These are phyloP conservation scores for Cajanus cajan DNA, from an alignment of 306 rosid species.

Conservation along the genomic window DNA sequence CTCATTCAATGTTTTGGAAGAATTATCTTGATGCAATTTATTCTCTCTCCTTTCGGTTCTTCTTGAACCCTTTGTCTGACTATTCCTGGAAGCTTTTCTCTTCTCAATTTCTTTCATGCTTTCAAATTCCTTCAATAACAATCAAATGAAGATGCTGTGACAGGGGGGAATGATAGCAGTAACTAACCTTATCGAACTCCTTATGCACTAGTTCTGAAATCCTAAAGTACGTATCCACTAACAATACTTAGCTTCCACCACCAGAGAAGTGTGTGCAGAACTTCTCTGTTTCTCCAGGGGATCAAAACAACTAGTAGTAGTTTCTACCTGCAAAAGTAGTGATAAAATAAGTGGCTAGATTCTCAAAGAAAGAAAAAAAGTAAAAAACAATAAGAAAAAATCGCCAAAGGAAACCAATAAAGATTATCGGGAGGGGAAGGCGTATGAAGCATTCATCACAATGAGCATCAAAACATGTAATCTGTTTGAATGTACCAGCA, in stretches of 20 bases:
- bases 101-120: constrained; percentile 76
- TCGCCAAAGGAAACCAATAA: constrained; percentile 6
- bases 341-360: background rate
- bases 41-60: constrained; percentile 58
- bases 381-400: background rate
- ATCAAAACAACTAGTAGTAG: background rate
- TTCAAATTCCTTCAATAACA: constrained; percentile 38
- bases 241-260: constrained; percentile 21
- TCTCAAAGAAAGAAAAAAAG: too few species aligned
- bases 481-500: background rate
- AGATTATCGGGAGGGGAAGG: background rate
- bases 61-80: constrained; percentile 54
- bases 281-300: constrained; percentile 17
- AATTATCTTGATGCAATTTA: constrained; percentile 50
- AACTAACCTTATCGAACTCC: constrained; percentile 29
- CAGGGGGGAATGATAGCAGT: constrained; percentile 28
- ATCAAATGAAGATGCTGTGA: constrained; percentile 33
- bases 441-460: constrained; percentile 24
- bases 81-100: constrained; percentile 55
- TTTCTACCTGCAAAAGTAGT: constrained; percentile 30
- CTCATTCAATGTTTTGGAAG: constrained; percentile 47
- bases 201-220: background rate
- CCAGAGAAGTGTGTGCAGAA: background rate
- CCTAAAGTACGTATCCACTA: constrained; percentile 22
- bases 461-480: background rate